These are phyloP conservation scores for Backusella circina DNA, from an alignment of 192 early-diverging fungal species.

Conservation along the genomic window DNA sequence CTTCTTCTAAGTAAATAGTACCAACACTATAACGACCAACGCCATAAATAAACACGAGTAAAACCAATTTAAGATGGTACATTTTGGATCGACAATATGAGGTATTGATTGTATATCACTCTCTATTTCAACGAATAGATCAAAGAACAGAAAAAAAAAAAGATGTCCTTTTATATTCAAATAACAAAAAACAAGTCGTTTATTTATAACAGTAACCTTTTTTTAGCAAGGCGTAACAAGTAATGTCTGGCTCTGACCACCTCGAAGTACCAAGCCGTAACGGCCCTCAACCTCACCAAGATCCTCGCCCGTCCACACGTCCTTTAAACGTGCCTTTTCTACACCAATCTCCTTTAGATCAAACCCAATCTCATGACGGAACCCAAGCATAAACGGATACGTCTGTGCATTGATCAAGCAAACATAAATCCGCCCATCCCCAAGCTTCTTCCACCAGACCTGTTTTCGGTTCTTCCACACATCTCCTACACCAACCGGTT, in stretches of 20 bases:
- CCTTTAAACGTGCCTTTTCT: conserved; percentile 9
- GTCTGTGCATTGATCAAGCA: conserved; percentile 23
- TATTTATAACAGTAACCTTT: neutral
- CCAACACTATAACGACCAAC: too few species aligned
- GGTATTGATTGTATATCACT: too few species aligned
- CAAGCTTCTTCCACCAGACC: conserved; percentile 27
- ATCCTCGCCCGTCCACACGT: conserved; percentile 25
- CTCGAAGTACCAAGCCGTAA: conserved; percentile 6
- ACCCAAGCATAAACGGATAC: conserved; percentile 14
- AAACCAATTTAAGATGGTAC: too few species aligned
- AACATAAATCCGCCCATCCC: conserved; percentile 18
- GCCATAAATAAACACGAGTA: too few species aligned
- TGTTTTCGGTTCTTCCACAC: conserved; percentile 23
- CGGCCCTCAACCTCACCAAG: neutral
- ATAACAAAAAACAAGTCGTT: neutral
- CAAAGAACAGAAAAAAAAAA: too few species aligned
- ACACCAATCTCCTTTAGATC: conserved; percentile 15
- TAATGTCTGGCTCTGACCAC: conserved; percentile 22
- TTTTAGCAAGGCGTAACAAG: neutral
- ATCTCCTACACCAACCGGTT: conserved; percentile 15
- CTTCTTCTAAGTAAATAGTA: too few species aligned
- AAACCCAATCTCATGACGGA: conserved; percentile 1
- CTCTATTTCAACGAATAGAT: too few species aligned
- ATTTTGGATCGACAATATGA: too few species aligned
- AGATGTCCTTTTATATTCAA: neutral